Evolutionary conservation across 2,329 filamentous ascomycete species (phyloP), one percentile per base, ranked within the genome.

Genomic region (Diaporthe citri): DNA sequence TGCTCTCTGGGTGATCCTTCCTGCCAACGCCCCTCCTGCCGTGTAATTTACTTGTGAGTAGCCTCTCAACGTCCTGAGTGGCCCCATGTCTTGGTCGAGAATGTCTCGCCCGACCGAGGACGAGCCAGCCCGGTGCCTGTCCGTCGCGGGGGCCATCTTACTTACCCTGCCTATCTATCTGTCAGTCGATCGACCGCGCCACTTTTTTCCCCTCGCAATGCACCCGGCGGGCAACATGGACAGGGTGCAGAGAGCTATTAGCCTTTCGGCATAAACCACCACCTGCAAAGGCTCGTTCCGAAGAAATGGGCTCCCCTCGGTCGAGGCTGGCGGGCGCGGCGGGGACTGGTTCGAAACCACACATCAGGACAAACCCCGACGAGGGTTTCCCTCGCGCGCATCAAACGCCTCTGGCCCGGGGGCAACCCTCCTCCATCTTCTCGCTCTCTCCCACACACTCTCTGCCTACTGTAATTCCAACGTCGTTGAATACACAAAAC

Each of bases 241-340:
- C 41, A n/a, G 3, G 43, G 25, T n/a, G 17, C 4, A 17, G 17
- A n/a, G 20, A 17, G 8, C 34, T 9, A 46, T 36, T 67, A 67
- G 62, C 62, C 62, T 46, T 48, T 59, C 69, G 69, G 69, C 55
- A 59, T 57, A 46, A 59, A 71, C 51, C 52, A 71, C 55, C 39
- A 59, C 55, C 55, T 71, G 69, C 69, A 59, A 71, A 59, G 69
- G 52, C 7, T 71, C 69, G 55, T 59, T 71, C 69, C 55, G 69
- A 71, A 71, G 69, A 48, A 25, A 36, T 71, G 56, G 52, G 31
- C 28, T 31, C 12, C 20, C 55, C 25, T 57, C 51, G 28, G 43
- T 48, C 41, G 43, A 52, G 43, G 46, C 41, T 48, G 52, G 62
- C 43, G 41, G 62, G 62, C 28, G 28, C 22, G 46, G 62, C 46